Evolutionary conservation across 495 filamentous ascomycete genomes (phyloP).

Genomic region (Amorphotheca resinae): DNA sequence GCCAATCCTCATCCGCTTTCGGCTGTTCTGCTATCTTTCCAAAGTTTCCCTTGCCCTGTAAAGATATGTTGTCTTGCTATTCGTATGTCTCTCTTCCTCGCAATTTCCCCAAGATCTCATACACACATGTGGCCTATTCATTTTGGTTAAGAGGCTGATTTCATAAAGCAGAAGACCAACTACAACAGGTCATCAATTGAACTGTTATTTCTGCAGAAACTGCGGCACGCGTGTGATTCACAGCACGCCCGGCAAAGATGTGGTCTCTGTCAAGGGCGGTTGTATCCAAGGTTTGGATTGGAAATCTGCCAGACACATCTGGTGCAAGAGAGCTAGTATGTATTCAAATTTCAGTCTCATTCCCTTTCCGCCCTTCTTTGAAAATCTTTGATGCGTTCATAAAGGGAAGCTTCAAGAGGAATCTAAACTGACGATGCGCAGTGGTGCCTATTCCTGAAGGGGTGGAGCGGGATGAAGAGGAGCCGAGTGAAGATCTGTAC

Average conservation of each 20-base stretch:
- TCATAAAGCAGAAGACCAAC: constrained; percentile 24
- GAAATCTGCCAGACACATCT: constrained; percentile 41
- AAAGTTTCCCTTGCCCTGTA: constrained; percentile 36
- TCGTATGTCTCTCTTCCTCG: constrained; percentile 24
- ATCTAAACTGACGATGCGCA: neutral
- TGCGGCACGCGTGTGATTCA: constrained; percentile 50
- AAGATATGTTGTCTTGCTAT: constrained; percentile 33
- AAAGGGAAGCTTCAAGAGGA: neutral
- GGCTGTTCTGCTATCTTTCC: constrained; percentile 58
- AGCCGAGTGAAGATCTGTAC: constrained; percentile 17
- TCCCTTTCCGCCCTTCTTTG: neutral
- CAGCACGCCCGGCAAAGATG: constrained; percentile 35
- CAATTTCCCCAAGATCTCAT: neutral
- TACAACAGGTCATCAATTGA: constrained; percentile 30
- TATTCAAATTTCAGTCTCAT: too few species aligned
- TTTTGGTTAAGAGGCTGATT: neutral
- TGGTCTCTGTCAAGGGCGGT: constrained; percentile 47
- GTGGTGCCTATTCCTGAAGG: constrained; percentile 50
- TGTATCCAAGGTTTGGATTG: constrained; percentile 48
- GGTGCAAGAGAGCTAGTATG: constrained; percentile 1
- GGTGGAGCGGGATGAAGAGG: constrained; percentile 33
- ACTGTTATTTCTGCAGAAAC: constrained; percentile 46
- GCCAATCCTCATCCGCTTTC: constrained; percentile 55
- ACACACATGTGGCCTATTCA: neutral
- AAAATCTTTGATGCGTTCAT: neutral